A percentile compares a stretch with the other conserved stretches of the same genome.
Conservation (phyloP, 495 filamentous ascomycete species). For the Hamigera avellanea region DNA sequence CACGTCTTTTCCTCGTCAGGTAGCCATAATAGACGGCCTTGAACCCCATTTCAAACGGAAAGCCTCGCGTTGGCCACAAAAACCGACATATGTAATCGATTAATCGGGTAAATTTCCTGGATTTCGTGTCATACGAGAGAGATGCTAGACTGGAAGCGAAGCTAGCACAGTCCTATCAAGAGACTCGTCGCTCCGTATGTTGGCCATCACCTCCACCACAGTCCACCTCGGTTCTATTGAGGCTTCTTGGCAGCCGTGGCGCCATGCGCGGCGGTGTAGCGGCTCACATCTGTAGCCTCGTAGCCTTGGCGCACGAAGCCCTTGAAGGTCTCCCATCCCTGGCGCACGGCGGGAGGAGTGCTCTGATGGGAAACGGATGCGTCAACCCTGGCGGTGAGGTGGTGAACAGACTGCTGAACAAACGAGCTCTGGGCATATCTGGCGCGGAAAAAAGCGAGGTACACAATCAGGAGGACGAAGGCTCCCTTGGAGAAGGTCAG, state of each 20-base stretch:
- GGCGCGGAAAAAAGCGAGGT: conserved; percentile 85
- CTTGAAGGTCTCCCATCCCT: conserved; percentile 80
- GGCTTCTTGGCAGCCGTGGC: conserved; percentile 47
- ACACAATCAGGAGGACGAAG: conserved; percentile 76
- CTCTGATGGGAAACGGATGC: conserved; percentile 72
- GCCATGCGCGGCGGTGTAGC: conserved; percentile 47
- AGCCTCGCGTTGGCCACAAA: too few species aligned
- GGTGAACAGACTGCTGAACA: conserved; percentile 67
- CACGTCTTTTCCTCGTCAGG: too few species aligned
- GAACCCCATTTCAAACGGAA: too few species aligned
- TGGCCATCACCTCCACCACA: too few species aligned
- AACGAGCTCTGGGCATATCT: conserved; percentile 85
- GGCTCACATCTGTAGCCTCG: conserved; percentile 64
- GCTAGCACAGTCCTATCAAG: too few species aligned
- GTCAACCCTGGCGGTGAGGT: conserved; percentile 65
- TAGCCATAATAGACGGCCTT: too few species aligned
- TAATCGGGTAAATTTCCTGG: too few species aligned
- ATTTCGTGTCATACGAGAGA: too few species aligned
- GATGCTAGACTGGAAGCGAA: too few species aligned
- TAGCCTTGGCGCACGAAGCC: conserved; percentile 55
- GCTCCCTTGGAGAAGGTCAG: conserved; percentile 80
- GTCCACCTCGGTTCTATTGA: too few species aligned
- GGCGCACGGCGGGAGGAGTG: conserved; percentile 71
- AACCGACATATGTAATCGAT: too few species aligned
- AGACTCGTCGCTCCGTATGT: too few species aligned